Evolutionary conservation across 768 basidiomycete species (phyloP), one percentile per base, ranked within the genome.

Genomic region (Candolleomyces aberdarensis): DNA sequence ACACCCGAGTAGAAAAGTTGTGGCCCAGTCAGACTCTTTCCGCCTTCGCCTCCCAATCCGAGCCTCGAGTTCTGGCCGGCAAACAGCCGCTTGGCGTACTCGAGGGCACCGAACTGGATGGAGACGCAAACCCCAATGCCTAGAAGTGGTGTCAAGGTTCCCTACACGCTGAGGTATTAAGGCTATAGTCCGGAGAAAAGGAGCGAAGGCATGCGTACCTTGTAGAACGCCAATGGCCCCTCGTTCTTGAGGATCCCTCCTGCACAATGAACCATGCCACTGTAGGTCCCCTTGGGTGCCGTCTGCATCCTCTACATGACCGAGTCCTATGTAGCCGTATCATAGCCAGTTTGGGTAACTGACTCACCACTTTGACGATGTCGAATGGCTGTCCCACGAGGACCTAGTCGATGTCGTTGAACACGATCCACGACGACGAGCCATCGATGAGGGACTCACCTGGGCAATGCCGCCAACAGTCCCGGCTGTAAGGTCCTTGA

Each of bases 51-150:
- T 17, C 91, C 92, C 5, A 68, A 69, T 29, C 90, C 90, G 3
- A 71, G 71, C 9, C 73, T 71, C 51, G 81, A 59, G 69, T 96
- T 96, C 61, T 81, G 81, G 44, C 73, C 69, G 3, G 85, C 83
- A 67, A 96, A 95, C 65, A 80, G 78, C 17, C 95, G 86, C 73
- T 98, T 98, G 52, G 87, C 79, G 64, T 85, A 87, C 74, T 96
- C 94, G 60, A 98, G 80, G 31, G 86, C 93, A 59, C 87, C 95
- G 70, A 98, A 98, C 72, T 98, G 95, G 70, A 98, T 98, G 11
- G 94, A 96, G 5, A 98, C 95, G 69, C 95, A 98, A 44, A 92
- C 82, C 63, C 95, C 95, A 63, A 98, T 96, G 47, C 95, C 95
- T 19, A 96, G 78, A 11, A 98, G 78, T 11, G 95, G 95, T 1